phyloP scores from a whole-genome alignment of 805 yeast species.

The Metschnikowia amazonensis region DNA sequence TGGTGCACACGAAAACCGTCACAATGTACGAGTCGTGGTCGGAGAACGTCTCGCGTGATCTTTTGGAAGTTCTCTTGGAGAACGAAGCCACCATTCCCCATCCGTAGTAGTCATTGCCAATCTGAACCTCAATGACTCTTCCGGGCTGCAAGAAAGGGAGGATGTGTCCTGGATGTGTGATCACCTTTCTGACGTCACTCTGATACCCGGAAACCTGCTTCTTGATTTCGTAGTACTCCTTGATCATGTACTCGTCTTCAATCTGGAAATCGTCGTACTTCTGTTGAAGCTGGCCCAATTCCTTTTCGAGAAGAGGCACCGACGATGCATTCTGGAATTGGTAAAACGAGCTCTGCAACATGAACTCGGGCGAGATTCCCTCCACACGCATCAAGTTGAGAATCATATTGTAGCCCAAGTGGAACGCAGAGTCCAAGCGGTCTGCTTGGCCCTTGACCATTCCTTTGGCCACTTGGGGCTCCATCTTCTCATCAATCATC shows the following conservation, averaged over 20 bases:
- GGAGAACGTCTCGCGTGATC: conserved; percentile 56
- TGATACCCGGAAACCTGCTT: conserved; percentile 68
- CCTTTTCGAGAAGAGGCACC: conserved; percentile 77
- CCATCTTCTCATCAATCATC: conserved; percentile 99
- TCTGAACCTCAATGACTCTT: conserved; percentile 66
- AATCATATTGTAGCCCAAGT: conserved; percentile 95
- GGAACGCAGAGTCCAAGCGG: conserved; percentile 95
- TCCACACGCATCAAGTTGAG: conserved; percentile 94
- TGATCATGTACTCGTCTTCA: conserved; percentile 70
- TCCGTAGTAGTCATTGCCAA: conserved; percentile 73
- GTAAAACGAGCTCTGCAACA: conserved; percentile 90
- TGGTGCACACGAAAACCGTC: conserved; percentile 73
- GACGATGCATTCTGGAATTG: conserved; percentile 93
- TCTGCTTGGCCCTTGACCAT: conserved; percentile 99
- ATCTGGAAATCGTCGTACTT: conserved; percentile 49
- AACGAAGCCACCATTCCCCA: conserved; percentile 90
- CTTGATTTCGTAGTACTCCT: conserved; percentile 78
- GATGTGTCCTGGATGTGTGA: conserved; percentile 87
- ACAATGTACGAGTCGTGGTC: conserved; percentile 91
- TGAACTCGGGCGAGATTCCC: conserved; percentile 96
- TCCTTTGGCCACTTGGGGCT: conserved; percentile 97
- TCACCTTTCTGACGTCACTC: conserved; percentile 71
- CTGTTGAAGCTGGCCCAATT: conserved; percentile 51
- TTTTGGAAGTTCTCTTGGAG: conserved; percentile 63
- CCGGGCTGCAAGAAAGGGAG: conserved; percentile 87